phyloP scores from a whole-genome alignment of 176 grass and related monocot species.

The Eleusine coracana region DNA sequence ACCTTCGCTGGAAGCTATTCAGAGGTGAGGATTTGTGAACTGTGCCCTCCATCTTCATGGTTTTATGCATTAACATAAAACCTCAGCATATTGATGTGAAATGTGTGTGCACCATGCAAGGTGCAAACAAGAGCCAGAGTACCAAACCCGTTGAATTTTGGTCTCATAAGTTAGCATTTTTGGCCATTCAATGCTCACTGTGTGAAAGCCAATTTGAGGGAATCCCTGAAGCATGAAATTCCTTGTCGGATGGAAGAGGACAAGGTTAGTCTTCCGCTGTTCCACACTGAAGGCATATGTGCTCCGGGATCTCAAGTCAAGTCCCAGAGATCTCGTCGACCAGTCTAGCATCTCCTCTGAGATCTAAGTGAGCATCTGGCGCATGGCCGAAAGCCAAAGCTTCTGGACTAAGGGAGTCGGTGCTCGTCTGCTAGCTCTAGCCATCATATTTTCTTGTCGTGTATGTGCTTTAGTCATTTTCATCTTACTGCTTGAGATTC shows the following conservation, averaged over 20 bases:
- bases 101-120: conserved; percentile 9
- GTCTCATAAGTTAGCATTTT: neutral
- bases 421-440: conserved; percentile 27
- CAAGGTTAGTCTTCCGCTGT: conserved; percentile 9
- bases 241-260: conserved; percentile 51
- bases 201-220: conserved; percentile 18
- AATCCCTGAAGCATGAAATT: conserved; percentile 50
- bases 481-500: conserved; percentile 30
- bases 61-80: conserved; percentile 17
- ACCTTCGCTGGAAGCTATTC: neutral
- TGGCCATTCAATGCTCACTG: neutral
- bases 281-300: conserved; percentile 27
- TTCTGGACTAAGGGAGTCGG: conserved; percentile 35
- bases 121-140: neutral
- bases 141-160: neutral
- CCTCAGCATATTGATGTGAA: neutral
- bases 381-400: conserved; percentile 56
- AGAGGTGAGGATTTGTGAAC: conserved; percentile 15
- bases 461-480: conserved; percentile 49
- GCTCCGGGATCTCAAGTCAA: conserved; percentile 21
- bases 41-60: neutral
- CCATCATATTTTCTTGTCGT: conserved; percentile 21
- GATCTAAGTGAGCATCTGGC: conserved; percentile 54
- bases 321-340: conserved; percentile 40
- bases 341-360: conserved; percentile 46